Conservation (phyloP, 2,329 filamentous ascomycete species). For the Trichophyton schoenleinii region DNA sequence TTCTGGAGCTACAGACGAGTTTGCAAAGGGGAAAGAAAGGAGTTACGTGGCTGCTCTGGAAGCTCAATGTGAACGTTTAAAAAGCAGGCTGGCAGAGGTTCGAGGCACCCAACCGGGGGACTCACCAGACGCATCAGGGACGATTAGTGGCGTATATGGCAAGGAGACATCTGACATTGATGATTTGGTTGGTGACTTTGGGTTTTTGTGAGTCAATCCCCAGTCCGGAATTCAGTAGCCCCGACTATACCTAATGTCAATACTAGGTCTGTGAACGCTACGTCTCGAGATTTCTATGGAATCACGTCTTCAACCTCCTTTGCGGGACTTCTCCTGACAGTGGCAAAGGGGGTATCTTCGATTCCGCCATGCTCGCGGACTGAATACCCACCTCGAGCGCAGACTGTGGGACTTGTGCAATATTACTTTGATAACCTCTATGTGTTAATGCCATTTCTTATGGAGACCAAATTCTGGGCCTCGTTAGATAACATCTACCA, state of each 20-base stretch:
- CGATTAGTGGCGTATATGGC: constrained; percentile 20
- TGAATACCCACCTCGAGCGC: constrained; percentile 59
- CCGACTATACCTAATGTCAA: constrained; percentile 5
- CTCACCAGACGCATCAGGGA: neutral
- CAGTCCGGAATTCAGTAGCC: neutral
- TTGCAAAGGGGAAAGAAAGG: constrained; percentile 85
- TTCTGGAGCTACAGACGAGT: constrained; percentile 89
- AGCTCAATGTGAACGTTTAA: constrained; percentile 74
- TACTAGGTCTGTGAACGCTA: constrained; percentile 77
- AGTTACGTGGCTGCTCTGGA: constrained; percentile 97
- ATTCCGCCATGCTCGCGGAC: constrained; percentile 53
- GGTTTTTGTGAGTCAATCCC: constrained; percentile 55
- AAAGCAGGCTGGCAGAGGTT: constrained; percentile 53
- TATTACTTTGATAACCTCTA: constrained; percentile 78
- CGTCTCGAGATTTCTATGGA: constrained; percentile 83
- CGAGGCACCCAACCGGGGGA: constrained; percentile 2
- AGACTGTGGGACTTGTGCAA: constrained; percentile 57
- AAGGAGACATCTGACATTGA: constrained; percentile 79
- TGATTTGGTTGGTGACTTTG: constrained; percentile 85
- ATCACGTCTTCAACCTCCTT: constrained; percentile 85
- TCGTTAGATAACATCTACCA: constrained; percentile 74
- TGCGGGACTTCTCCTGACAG: constrained; percentile 73
- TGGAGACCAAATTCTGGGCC: constrained; percentile 63
- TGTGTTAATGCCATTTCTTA: constrained; percentile 67
- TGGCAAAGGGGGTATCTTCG: constrained; percentile 40